These are phyloP conservation scores for Cylindrodendrum hubeiense DNA, from an alignment of 2,329 filamentous ascomycete species.

Conservation along the genomic window DNA sequence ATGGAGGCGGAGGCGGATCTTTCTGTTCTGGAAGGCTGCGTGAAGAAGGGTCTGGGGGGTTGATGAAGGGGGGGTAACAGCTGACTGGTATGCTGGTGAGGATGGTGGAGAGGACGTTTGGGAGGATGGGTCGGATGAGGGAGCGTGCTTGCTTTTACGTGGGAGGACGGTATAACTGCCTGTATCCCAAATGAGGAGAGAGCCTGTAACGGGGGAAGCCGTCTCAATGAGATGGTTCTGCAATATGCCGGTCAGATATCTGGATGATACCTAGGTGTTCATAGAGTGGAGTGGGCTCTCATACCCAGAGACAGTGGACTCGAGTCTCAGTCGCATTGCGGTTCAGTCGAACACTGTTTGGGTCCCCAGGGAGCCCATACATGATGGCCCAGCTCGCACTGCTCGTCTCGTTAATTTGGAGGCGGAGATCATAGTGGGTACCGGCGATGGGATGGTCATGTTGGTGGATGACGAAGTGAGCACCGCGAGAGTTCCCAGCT, in stretches of 20 bases:
- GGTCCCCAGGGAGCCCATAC: constrained; percentile 71
- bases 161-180: constrained; percentile 69
- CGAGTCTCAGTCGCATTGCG: constrained; percentile 73
- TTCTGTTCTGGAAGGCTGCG: constrained; percentile 64
- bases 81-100: constrained; percentile 19
- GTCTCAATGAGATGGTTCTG: constrained; percentile 73
- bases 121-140: constrained; percentile 47
- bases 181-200: constrained; percentile 73
- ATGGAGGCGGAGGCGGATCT: constrained; percentile 68
- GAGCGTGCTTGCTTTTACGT: constrained; percentile 49
- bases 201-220: constrained; percentile 65
- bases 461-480: constrained; percentile 78
- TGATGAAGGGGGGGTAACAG: constrained; percentile 10
- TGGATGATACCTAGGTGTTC: not conserved
- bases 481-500: constrained; percentile 48
- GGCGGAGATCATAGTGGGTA: constrained; percentile 75
- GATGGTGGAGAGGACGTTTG: constrained; percentile 31
- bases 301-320: constrained; percentile 70
- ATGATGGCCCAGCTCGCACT: constrained; percentile 75
- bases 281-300: not conserved
- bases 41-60: constrained; percentile 63
- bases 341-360: constrained; percentile 65
- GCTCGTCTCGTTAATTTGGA: constrained; percentile 77
- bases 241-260: not conserved
- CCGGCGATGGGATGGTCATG: constrained; percentile 80